These are phyloP conservation scores for Darksidea phi DNA, from an alignment of 495 filamentous ascomycete genomes.

Conservation along the genomic window DNA sequence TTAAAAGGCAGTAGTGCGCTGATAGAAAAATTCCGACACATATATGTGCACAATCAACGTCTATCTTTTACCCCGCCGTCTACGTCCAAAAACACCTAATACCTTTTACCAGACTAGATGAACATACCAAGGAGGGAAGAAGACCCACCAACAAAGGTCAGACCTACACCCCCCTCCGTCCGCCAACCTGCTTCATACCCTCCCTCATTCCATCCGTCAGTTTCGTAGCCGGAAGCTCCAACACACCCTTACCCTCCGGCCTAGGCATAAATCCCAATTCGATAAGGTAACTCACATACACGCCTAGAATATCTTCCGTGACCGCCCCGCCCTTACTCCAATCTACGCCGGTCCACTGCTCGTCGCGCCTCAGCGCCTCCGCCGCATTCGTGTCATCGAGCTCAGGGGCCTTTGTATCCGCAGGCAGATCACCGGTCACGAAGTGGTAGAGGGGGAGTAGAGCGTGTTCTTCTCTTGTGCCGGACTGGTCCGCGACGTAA, in stretches of 20 bases:
- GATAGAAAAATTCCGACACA: too few relatives aligned
- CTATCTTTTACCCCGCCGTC: too few relatives aligned
- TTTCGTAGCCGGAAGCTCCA: conserved; percentile 25
- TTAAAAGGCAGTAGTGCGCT: too few relatives aligned
- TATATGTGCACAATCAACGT: too few relatives aligned
- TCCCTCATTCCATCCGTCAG: conserved; percentile 28
- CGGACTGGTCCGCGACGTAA: conserved; percentile 40
- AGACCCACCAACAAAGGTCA: too few relatives aligned
- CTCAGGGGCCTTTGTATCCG: conserved; percentile 74
- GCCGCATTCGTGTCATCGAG: conserved; percentile 75
- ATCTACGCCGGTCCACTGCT: conserved; percentile 62
- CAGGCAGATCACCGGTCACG: conserved; percentile 73
- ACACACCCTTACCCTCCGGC: conserved; percentile 43
- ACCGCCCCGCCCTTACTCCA: conserved; percentile 22
- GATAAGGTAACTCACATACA: conserved; percentile 71
- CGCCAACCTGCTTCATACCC: conserved; percentile 39
- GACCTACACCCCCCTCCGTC: conserved; percentile 28
- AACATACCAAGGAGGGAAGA: too few relatives aligned
- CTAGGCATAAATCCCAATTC: conserved; percentile 66
- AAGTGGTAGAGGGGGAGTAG: conserved; percentile 78
- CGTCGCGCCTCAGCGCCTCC: conserved; percentile 60
- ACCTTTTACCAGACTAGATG: too few relatives aligned
- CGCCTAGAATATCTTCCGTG: conserved; percentile 12
- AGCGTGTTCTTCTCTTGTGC: conserved; percentile 60
- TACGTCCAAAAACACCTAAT: too few relatives aligned